phyloP scores from a whole-genome alignment of 1,284 basidiomycete genomes.

The Fomitopsis betulina region DNA sequence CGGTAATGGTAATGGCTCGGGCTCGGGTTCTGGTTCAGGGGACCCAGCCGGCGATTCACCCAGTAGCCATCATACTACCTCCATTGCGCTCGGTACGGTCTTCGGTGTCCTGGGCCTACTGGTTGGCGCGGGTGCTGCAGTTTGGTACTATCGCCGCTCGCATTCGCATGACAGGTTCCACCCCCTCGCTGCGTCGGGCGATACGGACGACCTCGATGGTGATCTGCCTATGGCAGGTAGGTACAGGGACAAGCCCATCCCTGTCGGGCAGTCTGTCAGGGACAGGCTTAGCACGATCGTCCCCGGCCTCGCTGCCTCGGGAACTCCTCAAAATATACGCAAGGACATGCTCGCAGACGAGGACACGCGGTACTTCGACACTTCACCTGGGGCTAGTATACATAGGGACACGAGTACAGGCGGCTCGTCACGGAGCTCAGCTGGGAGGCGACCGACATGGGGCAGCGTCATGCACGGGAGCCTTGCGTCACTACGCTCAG shows the following conservation, averaged over 20 bases:
- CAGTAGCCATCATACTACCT: conserved; percentile 28
- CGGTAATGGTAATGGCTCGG: conserved; percentile 1
- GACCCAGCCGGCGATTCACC: conserved; percentile 13
- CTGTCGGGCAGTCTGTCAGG: conserved; percentile 20
- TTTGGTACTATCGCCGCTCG: conserved; percentile 39
- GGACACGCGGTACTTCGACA: conserved; percentile 51
- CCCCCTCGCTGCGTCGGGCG: conserved; percentile 33
- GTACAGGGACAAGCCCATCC: conserved; percentile 18
- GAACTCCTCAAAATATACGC: conserved; percentile 26
- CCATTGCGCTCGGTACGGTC: conserved; percentile 52
- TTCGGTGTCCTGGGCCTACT: conserved; percentile 52
- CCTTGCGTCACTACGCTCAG: conserved; percentile 45
- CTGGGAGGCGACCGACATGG: conserved; percentile 21
- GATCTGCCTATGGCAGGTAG: conserved; percentile 26
- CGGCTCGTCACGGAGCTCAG: conserved; percentile 22
- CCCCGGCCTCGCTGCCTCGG: conserved; percentile 12
- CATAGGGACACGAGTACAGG: conserved; percentile 24
- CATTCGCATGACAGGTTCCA: conserved; percentile 37
- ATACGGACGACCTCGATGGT: conserved; percentile 30
- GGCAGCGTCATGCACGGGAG: conserved; percentile 27
- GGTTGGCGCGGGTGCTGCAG: conserved; percentile 32
- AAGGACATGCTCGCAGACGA: conserved; percentile 77
- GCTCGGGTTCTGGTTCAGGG: conserved; percentile 7
- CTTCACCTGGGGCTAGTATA: conserved; percentile 13
- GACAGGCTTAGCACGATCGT: conserved; percentile 23